Percentiles rank a stretch among this genome's conserved stretches.
Evolutionary conservation across 2,329 filamentous ascomycete species (phyloP).

Genomic region (Diaporthe sp.): DNA sequence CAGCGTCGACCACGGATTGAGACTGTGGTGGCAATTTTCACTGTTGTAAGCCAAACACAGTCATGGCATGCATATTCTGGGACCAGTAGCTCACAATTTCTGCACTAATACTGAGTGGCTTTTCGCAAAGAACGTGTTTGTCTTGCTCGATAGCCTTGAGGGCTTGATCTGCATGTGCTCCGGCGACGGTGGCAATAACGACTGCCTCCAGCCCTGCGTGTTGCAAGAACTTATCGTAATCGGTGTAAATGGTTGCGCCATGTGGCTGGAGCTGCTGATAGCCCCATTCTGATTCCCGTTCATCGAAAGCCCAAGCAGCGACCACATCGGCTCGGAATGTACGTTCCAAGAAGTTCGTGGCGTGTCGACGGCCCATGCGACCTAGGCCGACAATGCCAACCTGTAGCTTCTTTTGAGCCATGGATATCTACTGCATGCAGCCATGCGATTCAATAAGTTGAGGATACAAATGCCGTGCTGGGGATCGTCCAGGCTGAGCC

Average conservation of each 20-base stretch:
- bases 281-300: slow-evolving; percentile 51
- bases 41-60: background rate
- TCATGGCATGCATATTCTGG: no score
- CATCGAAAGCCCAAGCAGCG: slow-evolving; percentile 4
- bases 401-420: slow-evolving; percentile 41
- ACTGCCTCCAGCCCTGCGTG: slow-evolving; percentile 52
- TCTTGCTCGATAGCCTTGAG: slow-evolving; percentile 64
- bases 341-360: slow-evolving; percentile 50
- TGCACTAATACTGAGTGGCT: slow-evolving; percentile 67
- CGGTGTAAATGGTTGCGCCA: slow-evolving; percentile 54
- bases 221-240: slow-evolving; percentile 58
- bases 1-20: slow-evolving; percentile 65
- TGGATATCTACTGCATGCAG: background rate
- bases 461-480: background rate
- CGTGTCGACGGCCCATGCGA: slow-evolving; percentile 64
- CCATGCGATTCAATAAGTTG: background rate
- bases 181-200: slow-evolving; percentile 54
- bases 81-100: slow-evolving; percentile 50
- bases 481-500: background rate
- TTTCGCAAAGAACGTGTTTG: slow-evolving; percentile 69
- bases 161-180: slow-evolving; percentile 66
- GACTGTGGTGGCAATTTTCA: background rate
- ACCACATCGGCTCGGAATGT: slow-evolving; percentile 10
- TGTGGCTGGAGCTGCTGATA: slow-evolving; percentile 48
- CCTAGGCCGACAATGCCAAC: slow-evolving; percentile 61